Evolutionary conservation across 2,329 filamentous ascomycete genomes (phyloP).

Genomic region (Thermothelomyces thermophilus): DNA sequence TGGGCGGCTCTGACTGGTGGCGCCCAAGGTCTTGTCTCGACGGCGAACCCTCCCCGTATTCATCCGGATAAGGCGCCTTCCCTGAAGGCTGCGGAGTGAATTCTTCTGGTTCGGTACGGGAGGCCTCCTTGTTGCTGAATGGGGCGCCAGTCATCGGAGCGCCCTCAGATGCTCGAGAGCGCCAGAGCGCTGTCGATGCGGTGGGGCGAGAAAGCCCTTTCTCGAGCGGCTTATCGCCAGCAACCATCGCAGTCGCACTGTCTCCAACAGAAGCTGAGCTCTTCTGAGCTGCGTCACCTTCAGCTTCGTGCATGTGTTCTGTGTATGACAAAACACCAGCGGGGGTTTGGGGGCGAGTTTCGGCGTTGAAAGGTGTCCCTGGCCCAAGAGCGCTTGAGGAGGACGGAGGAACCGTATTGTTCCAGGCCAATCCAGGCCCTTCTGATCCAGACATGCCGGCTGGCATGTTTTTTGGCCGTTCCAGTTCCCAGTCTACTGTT

Average conservation of each 20-base stretch:
- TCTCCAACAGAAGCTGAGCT: neutral
- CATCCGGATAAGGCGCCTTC: neutral
- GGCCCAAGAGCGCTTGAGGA: neutral
- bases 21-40: neutral
- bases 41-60: neutral
- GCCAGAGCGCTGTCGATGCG: conserved; percentile 3
- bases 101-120: neutral
- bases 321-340: neutral
- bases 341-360: neutral
- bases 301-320: neutral
- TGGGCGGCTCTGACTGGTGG: neutral
- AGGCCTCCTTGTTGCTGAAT: neutral
- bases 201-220: conserved; percentile 1
- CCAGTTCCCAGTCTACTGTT: neutral
- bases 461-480: neutral
- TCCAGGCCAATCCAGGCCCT: neutral
- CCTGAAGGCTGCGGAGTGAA: neutral
- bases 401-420: neutral
- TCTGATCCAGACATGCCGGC: neutral
- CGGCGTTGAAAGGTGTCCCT: neutral
- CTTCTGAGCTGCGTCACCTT: neutral
- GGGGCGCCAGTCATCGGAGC: neutral
- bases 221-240: neutral
- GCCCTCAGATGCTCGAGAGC: neutral
- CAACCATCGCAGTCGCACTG: neutral